Base-by-base conservation (phyloP, 441 rosid genomes). In the California macrophylla region DNA sequence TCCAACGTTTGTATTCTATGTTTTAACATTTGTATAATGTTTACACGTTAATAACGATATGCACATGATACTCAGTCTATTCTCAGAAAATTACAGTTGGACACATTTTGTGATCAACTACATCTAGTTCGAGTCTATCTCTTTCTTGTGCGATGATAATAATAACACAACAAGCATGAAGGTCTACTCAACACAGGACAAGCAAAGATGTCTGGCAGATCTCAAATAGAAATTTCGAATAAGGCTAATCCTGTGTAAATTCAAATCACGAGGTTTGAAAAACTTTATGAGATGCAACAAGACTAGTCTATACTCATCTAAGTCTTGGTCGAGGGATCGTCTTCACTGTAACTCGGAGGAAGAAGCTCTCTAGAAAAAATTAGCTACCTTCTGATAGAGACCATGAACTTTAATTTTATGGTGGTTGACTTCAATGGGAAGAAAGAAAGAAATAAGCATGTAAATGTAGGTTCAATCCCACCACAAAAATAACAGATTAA, bases 401-500 rank as follows among this genome's bases (percentile, higher is more conserved):
- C 42, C 42, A 36, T 36, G 13, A 36, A 2, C 42, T 36, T 36
- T 36, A 36, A 36, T 36, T 36, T 12, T 36, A 2, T 36, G 42
- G 42, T 36, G 42, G 42, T 36, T 36, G 42, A 36, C 42, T 36
- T 36, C 13, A 36, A 36, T 36, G 42, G 42, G 42, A 36, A 7
- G 38, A 63, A 12, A 29, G 12, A 47, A 36, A 7, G 38, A 63
- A 12, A 29, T 6, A 47, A 24, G 12, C 47, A 25, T 47, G 29
- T 30, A 62, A 63, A 21, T 34, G 64, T 30, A 23, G 52, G 2
- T 32, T 38, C 34, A 42, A 7, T 64, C 32, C 66, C 24, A 47
- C 76, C 64, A 52, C 23, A 18, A 23, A 74, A 56, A n/a, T n/a
- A n/a, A 45, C 15, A 45, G 54, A 24, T 8, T 23, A 47, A 47